Evolutionary conservation across 257 asterid species (phyloP), one percentile per base, ranked within the genome.

Genomic region (Fraxinus americana): DNA sequence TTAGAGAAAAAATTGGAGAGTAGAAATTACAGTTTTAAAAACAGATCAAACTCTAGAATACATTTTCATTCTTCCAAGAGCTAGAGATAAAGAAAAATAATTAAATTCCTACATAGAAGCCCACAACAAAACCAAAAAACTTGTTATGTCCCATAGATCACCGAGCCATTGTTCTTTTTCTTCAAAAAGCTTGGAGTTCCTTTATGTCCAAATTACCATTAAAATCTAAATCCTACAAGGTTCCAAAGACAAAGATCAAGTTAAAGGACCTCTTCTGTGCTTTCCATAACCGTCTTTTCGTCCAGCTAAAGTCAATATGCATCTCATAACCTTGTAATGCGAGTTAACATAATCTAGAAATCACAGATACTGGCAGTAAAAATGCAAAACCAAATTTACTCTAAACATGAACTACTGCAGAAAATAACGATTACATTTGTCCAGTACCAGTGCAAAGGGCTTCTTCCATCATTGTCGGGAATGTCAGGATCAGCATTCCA

Each of bases 401-500:
- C 36, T 13, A 69, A 67, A 27, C 59, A 27, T 34, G 43, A 48
- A 69, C 65, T 30, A 63, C 59, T 68, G 77, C 80, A 76, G 77
- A 79, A 75, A 73, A 54, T 41, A 85, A 70, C 78, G 77, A 80
- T 78, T 86, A 83, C 84, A 82, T 82, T 83, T 83, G 84, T 86
- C 84, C 67, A 80, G 14, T 96, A 96, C 99, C 99, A 96, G 97
- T 96, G 99, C 78, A 96, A 85, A 70, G 98, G 98, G 89, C 97
- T 96, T 89, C 99, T 91, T 84, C 99, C 98, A 36, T 96, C 98
- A 84, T 90, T 92, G 85, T 96, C 99, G 79, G 97, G 96, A 79
- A 90, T 83, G 87, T 96, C 99, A 48, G 99, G 95, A 90, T 96
- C 94, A 54, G 98, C 99, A 91, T 93, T 90, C 99, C 99, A 96